These are phyloP conservation scores for Harrya chromipes DNA, from an alignment of 768 basidiomycete genomes.

Conservation along the genomic window DNA sequence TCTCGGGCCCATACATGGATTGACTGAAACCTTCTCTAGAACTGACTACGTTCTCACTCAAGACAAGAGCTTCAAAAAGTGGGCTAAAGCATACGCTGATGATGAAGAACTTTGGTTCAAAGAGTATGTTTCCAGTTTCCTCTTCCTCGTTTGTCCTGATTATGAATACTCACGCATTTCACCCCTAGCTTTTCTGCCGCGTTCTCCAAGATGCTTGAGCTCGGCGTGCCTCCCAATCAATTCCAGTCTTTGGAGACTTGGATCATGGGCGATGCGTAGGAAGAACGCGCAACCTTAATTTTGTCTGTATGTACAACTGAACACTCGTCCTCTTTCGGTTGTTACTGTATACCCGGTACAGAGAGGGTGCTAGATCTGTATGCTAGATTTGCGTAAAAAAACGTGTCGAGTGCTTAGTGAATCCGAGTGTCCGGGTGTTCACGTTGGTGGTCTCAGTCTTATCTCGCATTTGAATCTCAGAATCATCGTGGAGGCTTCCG, in stretches of 20 bases:
- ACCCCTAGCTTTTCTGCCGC: conserved; percentile 72
- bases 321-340: background rate
- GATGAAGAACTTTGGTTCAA: conserved; percentile 87
- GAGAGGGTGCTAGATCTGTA: background rate
- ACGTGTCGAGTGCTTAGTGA: too few species aligned
- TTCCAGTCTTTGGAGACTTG: conserved; percentile 72
- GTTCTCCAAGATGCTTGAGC: conserved; percentile 80
- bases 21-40: conserved; percentile 30
- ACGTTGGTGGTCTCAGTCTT: too few species aligned
- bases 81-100: conserved; percentile 82
- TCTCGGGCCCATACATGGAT: background rate
- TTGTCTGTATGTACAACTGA: background rate
- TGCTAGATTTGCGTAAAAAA: background rate
- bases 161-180: background rate
- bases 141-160: background rate
- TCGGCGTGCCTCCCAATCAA: conserved; percentile 86
- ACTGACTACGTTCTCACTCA: conserved; percentile 86
- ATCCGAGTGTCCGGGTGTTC: too few species aligned
- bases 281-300: conserved; percentile 15
- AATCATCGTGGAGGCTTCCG: too few species aligned
- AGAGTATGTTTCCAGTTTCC: conserved; percentile 56
- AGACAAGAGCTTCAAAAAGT: conserved; percentile 93
- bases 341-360: background rate
- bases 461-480: too few species aligned
- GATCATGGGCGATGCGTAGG: conserved; percentile 47